phyloP scores from a whole-genome alignment of 768 basidiomycete species.

The Termitomyces sp. region DNA sequence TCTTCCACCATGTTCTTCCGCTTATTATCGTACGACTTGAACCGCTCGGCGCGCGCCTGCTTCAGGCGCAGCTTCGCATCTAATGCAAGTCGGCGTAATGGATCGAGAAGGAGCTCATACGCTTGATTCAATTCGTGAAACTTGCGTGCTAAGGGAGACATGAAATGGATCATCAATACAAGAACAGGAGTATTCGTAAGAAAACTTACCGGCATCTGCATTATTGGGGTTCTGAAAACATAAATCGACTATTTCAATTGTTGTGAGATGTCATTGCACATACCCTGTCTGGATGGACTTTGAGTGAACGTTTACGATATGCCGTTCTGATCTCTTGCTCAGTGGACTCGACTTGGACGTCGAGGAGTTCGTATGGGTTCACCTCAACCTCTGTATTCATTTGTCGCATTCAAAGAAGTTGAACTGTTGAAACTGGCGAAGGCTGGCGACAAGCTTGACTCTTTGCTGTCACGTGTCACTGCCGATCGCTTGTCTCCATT shows the following conservation, averaged over 20 bases:
- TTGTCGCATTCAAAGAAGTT: no score
- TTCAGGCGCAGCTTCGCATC: conserved; percentile 77
- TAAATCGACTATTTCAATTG: neutral
- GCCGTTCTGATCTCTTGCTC: conserved; percentile 80
- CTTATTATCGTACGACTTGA: conserved; percentile 67
- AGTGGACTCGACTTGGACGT: conserved; percentile 58
- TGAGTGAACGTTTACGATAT: conserved; percentile 76
- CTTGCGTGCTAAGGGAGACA: conserved; percentile 50
- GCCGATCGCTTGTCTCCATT: conserved; percentile 3
- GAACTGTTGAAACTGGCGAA: no score
- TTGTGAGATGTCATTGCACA: conserved; percentile 22
- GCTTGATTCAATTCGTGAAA: conserved; percentile 85
- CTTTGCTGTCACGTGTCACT: conserved; percentile 2
- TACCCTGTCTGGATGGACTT: conserved; percentile 87
- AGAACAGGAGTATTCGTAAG: neutral
- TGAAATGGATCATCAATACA: neutral
- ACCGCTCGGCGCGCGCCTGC: conserved; percentile 68
- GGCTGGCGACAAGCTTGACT: no score
- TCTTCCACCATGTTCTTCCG: conserved; percentile 74
- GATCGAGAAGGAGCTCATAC: conserved; percentile 79
- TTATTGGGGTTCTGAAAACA: conserved; percentile 69
- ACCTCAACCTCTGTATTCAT: conserved; percentile 52
- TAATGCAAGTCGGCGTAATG: conserved; percentile 71
- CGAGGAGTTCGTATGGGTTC: conserved; percentile 75
- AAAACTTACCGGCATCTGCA: conserved; percentile 64